Evolutionary conservation across 2,329 filamentous ascomycete genomes (phyloP).

Genomic region (Ceratocystis diversiconidia): DNA sequence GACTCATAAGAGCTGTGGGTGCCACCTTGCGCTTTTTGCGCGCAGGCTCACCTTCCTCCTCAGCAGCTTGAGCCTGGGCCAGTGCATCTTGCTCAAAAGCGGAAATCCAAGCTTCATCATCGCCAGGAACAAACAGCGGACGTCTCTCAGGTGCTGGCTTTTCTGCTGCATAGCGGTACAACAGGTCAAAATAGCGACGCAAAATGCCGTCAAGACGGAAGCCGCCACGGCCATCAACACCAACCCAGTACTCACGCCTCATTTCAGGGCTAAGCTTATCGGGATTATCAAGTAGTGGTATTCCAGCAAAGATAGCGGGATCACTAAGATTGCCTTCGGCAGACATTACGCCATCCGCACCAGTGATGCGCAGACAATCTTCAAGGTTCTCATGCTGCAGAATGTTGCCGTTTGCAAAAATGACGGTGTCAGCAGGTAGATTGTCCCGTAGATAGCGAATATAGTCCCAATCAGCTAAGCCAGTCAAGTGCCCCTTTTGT

Average conservation of each 20-base stretch:
- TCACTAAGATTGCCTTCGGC: constrained; percentile 92
- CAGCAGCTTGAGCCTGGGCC: constrained; percentile 25
- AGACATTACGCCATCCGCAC: constrained; percentile 87
- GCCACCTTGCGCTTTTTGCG: constrained; percentile 36
- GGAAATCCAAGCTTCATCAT: constrained; percentile 34
- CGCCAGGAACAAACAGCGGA: constrained; percentile 58
- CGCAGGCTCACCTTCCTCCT: constrained; percentile 30
- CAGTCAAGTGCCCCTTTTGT: constrained; percentile 92
- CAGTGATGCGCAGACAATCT: constrained; percentile 64
- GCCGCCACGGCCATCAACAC: constrained; percentile 62
- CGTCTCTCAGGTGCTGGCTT: constrained; percentile 49
- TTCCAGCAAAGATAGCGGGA: constrained; percentile 57
- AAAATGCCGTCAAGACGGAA: constrained; percentile 81
- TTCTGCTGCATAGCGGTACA: constrained; percentile 63
- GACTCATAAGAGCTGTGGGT: constrained; percentile 3
- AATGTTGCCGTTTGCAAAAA: constrained; percentile 95
- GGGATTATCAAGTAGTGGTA: background rate
- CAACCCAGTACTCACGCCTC: constrained; percentile 76
- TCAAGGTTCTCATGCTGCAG: constrained; percentile 66
- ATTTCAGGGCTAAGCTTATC: constrained; percentile 43
- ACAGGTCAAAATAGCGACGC: constrained; percentile 78
- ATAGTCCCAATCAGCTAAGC: constrained; percentile 80
- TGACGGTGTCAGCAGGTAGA: constrained; percentile 71
- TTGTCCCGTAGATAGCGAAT: constrained; percentile 71
- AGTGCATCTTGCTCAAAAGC: constrained; percentile 22